phyloP scores from a whole-genome alignment of 495 filamentous ascomycete species.

The Saxispiralis lemnorum region DNA sequence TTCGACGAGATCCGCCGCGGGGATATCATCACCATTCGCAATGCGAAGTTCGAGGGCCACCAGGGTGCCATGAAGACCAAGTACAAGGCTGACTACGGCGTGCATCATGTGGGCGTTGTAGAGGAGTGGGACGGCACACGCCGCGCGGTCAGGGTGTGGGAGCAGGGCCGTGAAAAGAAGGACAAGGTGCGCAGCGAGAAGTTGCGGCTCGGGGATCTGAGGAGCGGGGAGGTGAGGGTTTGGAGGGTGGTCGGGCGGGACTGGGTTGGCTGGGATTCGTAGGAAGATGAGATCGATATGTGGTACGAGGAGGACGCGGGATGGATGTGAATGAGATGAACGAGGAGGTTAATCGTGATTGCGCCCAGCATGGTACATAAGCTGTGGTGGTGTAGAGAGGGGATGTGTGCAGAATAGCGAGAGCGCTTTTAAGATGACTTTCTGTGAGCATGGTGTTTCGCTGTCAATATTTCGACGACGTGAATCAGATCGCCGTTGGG shows the following conservation, averaged over 20 bases:
- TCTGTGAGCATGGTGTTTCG: no score
- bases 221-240: slow-evolving; percentile 89
- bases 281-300: not conserved
- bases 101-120: slow-evolving; percentile 87
- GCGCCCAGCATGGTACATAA: no score
- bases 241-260: slow-evolving; percentile 85
- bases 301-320: not conserved
- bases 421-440: no score
- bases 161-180: slow-evolving; percentile 85
- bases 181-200: slow-evolving; percentile 78
- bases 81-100: slow-evolving; percentile 75
- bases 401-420: no score
- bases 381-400: no score
- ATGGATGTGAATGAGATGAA: not conserved
- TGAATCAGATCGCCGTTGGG: no score
- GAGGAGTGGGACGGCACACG: slow-evolving; percentile 97
- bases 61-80: slow-evolving; percentile 89
- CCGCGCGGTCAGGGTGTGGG: slow-evolving; percentile 91
- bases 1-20: slow-evolving; percentile 89
- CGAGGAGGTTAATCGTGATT: not conserved
- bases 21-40: slow-evolving; percentile 84
- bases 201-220: slow-evolving; percentile 78
- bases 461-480: no score
- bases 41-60: slow-evolving; percentile 89
- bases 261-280: slow-evolving; percentile 69